Conservation (phyloP, 345 rosid genomes). For the Lepidium sativum region DNA sequence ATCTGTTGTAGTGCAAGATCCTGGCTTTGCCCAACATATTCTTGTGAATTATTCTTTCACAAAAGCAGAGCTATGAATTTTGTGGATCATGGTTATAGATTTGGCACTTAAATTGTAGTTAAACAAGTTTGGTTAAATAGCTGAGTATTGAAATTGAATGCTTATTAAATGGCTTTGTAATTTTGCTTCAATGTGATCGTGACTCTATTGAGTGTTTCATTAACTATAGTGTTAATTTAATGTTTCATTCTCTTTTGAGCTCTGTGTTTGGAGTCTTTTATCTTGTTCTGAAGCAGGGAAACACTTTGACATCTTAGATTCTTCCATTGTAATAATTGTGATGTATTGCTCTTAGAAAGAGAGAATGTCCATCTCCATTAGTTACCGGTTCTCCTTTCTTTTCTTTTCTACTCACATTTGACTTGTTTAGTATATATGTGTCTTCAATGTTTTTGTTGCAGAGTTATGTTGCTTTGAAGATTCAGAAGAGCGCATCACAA, state of each 20-base stretch:
- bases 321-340: neutral
- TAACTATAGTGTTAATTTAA: neutral
- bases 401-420: neutral
- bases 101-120: neutral
- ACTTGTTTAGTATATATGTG: neutral
- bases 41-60: slow-evolving; percentile 2
- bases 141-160: neutral
- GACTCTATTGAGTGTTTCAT: neutral
- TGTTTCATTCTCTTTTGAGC: neutral
- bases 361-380: neutral
- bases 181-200: neutral
- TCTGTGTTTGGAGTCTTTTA: neutral
- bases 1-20: slow-evolving; percentile 12
- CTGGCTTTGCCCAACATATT: neutral
- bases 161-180: neutral
- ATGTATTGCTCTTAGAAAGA: neutral
- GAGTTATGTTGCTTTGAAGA: slow-evolving; percentile 91
- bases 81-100: slow-evolving; percentile 7
- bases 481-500: slow-evolving; percentile 90
- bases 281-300: neutral
- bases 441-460: neutral
- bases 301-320: neutral
- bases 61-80: neutral
- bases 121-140: neutral
- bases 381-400: neutral